Percentiles rank a stretch among this genome's conserved stretches.
Conservation (phyloP, 768 basidiomycete genomes). For the Inosperma sp. region DNA sequence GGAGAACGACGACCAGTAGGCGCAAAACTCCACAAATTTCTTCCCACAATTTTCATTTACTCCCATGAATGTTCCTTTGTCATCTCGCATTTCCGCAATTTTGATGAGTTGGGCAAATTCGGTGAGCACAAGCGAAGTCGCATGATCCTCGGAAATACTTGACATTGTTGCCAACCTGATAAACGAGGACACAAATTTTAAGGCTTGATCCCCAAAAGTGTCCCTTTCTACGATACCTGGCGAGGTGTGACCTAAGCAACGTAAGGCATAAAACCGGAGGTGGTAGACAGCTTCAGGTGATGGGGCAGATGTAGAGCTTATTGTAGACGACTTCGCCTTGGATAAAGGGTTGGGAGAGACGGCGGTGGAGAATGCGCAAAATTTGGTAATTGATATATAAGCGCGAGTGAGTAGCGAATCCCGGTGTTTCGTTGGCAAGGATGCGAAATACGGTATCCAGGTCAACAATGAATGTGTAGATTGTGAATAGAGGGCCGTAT, state of each 20-base stretch:
- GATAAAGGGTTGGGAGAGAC: background rate
- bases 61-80: constrained; percentile 37
- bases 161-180: constrained; percentile 29
- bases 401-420: constrained; percentile 57
- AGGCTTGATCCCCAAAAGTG: constrained; percentile 68
- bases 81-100: constrained; percentile 34
- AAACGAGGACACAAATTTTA: constrained; percentile 46
- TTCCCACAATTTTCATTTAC: constrained; percentile 33
- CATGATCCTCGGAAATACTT: constrained; percentile 27
- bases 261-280: constrained; percentile 44
- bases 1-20: constrained; percentile 67
- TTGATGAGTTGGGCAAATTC: constrained; percentile 43
- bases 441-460: constrained; percentile 47
- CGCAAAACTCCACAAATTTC: constrained; percentile 60
- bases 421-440: constrained; percentile 47
- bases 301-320: constrained; percentile 14
- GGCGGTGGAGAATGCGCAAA: constrained; percentile 18
- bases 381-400: constrained; percentile 51
- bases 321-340: background rate
- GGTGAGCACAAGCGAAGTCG: constrained; percentile 35
- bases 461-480: constrained; percentile 37
- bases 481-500: constrained; percentile 16
- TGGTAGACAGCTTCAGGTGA: constrained; percentile 26
- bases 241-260: constrained; percentile 43
- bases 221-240: constrained; percentile 44